phyloP scores from a whole-genome alignment of 441 rosid genomes.

The Biscutella auriculata region DNA sequence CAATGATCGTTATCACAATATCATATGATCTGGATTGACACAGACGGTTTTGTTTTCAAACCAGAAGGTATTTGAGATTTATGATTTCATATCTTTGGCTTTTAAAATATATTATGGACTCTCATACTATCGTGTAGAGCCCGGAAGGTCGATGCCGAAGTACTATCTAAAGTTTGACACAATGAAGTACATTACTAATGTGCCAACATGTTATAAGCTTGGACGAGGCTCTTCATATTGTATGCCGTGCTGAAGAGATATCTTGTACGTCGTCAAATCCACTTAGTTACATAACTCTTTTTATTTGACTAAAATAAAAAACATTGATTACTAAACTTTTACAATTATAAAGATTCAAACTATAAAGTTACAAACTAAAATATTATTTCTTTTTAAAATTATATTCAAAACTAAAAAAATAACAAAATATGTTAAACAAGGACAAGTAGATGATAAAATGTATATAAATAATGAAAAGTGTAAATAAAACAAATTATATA shows the following conservation, averaged over 20 bases:
- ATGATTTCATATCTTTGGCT: conserved; percentile 6
- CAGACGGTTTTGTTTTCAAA: conserved; percentile 79
- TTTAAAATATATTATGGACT: not conserved
- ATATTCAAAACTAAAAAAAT: too few species aligned
- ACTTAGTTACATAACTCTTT: conserved; percentile 3
- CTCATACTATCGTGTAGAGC: conserved; percentile 36
- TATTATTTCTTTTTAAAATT: too few species aligned
- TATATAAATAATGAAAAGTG: too few species aligned
- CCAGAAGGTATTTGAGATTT: conserved; percentile 57
- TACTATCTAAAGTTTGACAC: conserved; percentile 82
- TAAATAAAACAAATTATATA: too few species aligned
- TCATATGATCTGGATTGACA: conserved; percentile 84
- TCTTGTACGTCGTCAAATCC: conserved; percentile 53
- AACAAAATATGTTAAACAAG: too few species aligned
- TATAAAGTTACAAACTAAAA: too few species aligned
- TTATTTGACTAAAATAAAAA: too few species aligned
- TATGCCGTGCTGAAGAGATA: conserved; percentile 88
- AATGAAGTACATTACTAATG: conserved; percentile 80
- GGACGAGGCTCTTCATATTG: conserved; percentile 64
- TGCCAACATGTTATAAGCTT: conserved; percentile 55
- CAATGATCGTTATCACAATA: conserved; percentile 60
- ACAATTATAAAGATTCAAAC: too few species aligned
- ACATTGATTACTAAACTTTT: too few species aligned
- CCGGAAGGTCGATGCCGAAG: conserved; percentile 94
- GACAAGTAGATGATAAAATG: too few species aligned